phyloP scores from a whole-genome alignment of 345 rosid genomes.

The Carallia pectinifolia region DNA sequence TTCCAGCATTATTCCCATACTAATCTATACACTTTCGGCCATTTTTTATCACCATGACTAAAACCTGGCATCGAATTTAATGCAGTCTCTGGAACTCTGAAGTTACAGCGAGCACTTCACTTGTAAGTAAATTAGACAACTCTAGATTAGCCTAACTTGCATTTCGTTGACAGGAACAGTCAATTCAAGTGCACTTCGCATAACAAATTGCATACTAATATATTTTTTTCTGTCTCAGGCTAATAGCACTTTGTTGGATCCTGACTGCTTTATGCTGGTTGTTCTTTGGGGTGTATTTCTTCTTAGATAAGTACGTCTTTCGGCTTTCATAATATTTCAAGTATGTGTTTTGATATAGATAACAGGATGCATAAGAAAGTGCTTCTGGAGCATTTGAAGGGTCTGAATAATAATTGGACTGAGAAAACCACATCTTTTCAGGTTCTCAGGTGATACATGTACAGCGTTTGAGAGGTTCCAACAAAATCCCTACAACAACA shows the following conservation, averaged over 20 bases:
- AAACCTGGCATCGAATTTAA: conserved; percentile 1
- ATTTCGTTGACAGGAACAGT: neutral
- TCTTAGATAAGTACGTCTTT: conserved; percentile 46
- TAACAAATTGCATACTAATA: neutral
- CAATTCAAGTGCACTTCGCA: neutral
- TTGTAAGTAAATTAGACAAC: conserved; percentile 33
- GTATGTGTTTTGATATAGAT: neutral
- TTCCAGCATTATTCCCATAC: neutral
- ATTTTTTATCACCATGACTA: conserved; percentile 1
- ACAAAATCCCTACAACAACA: conserved; percentile 54
- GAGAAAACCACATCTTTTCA: conserved; percentile 18
- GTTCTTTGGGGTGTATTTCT: conserved; percentile 56
- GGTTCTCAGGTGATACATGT: conserved; percentile 61
- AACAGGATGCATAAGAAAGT: neutral
- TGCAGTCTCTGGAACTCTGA: conserved; percentile 54
- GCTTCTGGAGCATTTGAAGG: no score
- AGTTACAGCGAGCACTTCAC: conserved; percentile 33
- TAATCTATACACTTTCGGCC: neutral
- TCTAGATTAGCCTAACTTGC: neutral
- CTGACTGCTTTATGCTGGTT: conserved; percentile 60
- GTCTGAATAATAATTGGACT: neutral
- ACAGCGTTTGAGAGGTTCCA: conserved; percentile 56
- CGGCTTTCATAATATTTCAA: neutral
- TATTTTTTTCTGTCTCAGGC: conserved; percentile 36
- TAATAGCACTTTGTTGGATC: conserved; percentile 56